Evolutionary conservation across 805 yeast species (phyloP), one percentile per base, ranked within the genome.

Genomic region (Ogataea nonfermentans): DNA sequence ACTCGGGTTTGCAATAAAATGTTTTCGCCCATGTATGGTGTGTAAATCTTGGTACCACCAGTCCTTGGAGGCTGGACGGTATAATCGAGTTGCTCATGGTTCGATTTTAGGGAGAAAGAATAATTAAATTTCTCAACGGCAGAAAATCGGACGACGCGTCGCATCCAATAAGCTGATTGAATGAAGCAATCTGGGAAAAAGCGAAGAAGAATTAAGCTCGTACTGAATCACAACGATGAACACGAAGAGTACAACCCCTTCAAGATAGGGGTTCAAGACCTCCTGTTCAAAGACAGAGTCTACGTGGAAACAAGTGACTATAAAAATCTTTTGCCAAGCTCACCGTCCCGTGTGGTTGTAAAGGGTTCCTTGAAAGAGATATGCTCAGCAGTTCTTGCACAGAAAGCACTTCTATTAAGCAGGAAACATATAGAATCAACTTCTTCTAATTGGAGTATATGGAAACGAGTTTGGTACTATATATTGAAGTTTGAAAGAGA

Each of bases 11-110:
- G 54, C 95, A 82, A 24, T 66, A 56, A 63, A 84, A 90, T 5
- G 96, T 91, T 15, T 84, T 84, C 0, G 99, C 98, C 99, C 98
- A 93, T 7, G 93, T 84, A 24, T 61, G 59, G 56, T 84, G 90
- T 38, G 65, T 49, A 34, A 64, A 28, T 43, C 66, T 67, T 26
- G 73, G 67, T 13, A 73, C 70, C n/a, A 59, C 59, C 29, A 61
- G 44, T 11, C 46, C 40, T 9, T 53, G 52, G 20, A 66, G 35
- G 6, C 51, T 40, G 13, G 37, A 35, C 8, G 68, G 65, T 11
- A 61, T 24, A 11, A 40, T 30, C 20, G 51, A 19, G 16, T 16
- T 27, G 32, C 35, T 32, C 35, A 35, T 37, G 35, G 20, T 15
- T 11, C 14, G 20, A 37, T 32, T 14, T 30, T 9, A 16, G 14